These are phyloP conservation scores for Halenospora varia DNA, from an alignment of 495 filamentous ascomycete genomes.

Conservation along the genomic window DNA sequence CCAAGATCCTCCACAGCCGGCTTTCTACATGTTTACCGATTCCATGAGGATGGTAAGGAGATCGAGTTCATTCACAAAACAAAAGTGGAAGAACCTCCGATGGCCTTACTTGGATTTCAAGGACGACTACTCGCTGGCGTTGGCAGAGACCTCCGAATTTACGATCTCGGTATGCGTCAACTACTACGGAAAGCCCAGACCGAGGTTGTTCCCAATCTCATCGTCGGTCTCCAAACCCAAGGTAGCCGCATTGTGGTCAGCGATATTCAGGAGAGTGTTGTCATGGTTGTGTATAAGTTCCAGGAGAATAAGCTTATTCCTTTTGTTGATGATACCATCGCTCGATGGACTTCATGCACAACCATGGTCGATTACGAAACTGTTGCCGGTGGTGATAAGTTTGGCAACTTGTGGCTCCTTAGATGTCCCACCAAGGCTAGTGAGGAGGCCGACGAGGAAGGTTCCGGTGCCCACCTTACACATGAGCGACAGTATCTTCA, in stretches of 20 bases:
- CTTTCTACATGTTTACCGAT: slow-evolving; percentile 90
- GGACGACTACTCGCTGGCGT: slow-evolving; percentile 82
- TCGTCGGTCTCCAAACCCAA: slow-evolving; percentile 85
- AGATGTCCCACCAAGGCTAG: slow-evolving; percentile 83
- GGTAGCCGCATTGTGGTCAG: slow-evolving; percentile 88
- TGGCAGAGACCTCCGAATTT: slow-evolving; percentile 76
- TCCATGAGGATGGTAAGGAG: slow-evolving; percentile 77
- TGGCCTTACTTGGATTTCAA: slow-evolving; percentile 87
- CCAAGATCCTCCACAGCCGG: slow-evolving; percentile 72
- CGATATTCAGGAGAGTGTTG: slow-evolving; percentile 86
- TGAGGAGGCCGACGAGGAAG: slow-evolving; percentile 88
- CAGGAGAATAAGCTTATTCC: slow-evolving; percentile 87
- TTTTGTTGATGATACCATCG: slow-evolving; percentile 83
- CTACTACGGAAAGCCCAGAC: slow-evolving; percentile 88
- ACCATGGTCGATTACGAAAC: slow-evolving; percentile 98
- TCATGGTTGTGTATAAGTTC: slow-evolving; percentile 90
- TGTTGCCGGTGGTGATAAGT: slow-evolving; percentile 92
- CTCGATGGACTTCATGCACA: slow-evolving; percentile 82
- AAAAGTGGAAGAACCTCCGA: slow-evolving; percentile 79
- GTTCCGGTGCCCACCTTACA: slow-evolving; percentile 80
- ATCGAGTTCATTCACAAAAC: slow-evolving; percentile 97
- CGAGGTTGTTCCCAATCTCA: slow-evolving; percentile 72
- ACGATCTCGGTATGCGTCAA: slow-evolving; percentile 86
- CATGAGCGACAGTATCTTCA: slow-evolving; percentile 87
- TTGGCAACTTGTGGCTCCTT: slow-evolving; percentile 92